Base-by-base conservation (phyloP, 441 rosid genomes). In the Francoa sonchifolia region DNA sequence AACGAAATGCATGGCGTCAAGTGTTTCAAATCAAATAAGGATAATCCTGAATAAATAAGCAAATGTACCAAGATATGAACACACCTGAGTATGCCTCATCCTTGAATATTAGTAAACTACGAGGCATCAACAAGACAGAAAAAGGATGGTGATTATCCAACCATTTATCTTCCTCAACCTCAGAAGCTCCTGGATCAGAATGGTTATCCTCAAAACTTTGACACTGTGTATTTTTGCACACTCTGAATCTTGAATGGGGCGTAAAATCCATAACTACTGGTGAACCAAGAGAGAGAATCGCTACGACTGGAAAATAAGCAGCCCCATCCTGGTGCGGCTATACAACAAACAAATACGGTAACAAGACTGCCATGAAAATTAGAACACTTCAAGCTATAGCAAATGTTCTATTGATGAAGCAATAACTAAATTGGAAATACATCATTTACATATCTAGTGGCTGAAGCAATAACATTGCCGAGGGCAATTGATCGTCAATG, bases 281-380 rank as follows among this genome's bases (percentile, higher is more conserved):
- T 29, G 95, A 71, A 43, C 77, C 82, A 33, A 88, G 87, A 48
- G 97, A 88, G 13, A 88, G 42, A 28, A 88, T 78, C 47, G 90
- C 85, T 47, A 78, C 97, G 4, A 88, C 97, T 8, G 87, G 95
- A 42, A 70, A 68, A 62, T 88, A 88, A 41, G 97, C 82, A 0
- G 97, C 93, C 10, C 97, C 97, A 45, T 87, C 97, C 58, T 87
- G 95, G 67, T 83, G 95, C 1, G 81, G 87, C 95, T 87, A 82
- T 20, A 23, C n/a, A 44, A 42, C 26, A 57, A 28, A 52, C 21
- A 67, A 53, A 35, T 33, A 56, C 16, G 47, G 33, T 21, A 2
- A 37, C 20, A 23, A 53, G 30, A 57, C 34, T 10, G 13, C 18
- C 12, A 8, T 27, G 12, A n/a, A 13, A 10, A 15, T 30, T 8